These are phyloP conservation scores for Taphrina flavorubra DNA, from an alignment of 1,139 yeast species.

Conservation along the genomic window DNA sequence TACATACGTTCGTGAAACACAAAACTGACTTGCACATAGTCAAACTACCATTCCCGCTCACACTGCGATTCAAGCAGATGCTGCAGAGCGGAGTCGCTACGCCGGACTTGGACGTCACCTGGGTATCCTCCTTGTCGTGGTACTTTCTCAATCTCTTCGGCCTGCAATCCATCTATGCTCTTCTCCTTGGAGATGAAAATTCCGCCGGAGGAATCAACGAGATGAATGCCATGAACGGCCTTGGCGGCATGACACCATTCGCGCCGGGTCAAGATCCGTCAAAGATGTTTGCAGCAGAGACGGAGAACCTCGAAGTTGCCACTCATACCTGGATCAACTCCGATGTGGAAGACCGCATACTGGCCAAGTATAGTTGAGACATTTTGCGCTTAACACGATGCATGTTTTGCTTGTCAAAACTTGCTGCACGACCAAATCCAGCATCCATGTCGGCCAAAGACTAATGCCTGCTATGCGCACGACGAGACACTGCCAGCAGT, in stretches of 20 bases:
- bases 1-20: background rate
- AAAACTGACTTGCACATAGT: constrained; percentile 51
- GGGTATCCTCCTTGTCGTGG: constrained; percentile 99
- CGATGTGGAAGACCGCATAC: constrained; percentile 69
- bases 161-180: constrained; percentile 75
- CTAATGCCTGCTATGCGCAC: too few species aligned
- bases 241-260: constrained; percentile 53
- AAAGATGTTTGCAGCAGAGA: constrained; percentile 68
- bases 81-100: constrained; percentile 87
- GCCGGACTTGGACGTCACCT: constrained; percentile 81
- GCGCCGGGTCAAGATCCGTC: constrained; percentile 59
- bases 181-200: constrained; percentile 65
- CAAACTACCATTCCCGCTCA: constrained; percentile 80
- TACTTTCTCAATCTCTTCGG: constrained; percentile 90
- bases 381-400: too few species aligned
- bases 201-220: constrained; percentile 43
- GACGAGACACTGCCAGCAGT: too few species aligned
- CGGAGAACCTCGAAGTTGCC: constrained; percentile 75
- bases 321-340: constrained; percentile 65
- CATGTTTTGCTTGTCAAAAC: too few species aligned
- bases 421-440: too few species aligned
- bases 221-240: constrained; percentile 45
- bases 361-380: constrained; percentile 51
- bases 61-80: constrained; percentile 89
- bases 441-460: too few species aligned